Conservation (phyloP, 306 rosid genomes). For the Malus fusca region DNA sequence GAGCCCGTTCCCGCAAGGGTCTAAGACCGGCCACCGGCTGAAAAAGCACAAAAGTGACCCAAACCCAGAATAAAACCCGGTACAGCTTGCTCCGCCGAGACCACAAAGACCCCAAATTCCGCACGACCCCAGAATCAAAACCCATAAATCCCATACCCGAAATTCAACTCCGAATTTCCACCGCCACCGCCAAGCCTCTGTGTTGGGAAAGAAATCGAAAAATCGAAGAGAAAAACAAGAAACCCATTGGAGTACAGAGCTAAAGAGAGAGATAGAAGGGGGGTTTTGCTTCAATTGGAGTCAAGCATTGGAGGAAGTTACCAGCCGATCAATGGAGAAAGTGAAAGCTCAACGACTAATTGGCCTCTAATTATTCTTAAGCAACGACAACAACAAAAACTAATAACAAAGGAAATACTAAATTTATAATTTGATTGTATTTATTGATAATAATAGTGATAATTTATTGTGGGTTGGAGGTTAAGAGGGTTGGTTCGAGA, state of each 20-base stretch:
- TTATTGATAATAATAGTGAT: background rate
- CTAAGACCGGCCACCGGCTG: conserved; percentile 68
- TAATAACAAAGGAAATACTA: background rate
- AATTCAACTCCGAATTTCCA: conserved; percentile 35
- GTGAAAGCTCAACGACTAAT: conserved; percentile 76
- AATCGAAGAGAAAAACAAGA: conserved; percentile 23
- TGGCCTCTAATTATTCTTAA: conserved; percentile 25
- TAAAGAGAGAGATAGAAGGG: conserved; percentile 32
- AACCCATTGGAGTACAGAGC: conserved; percentile 42
- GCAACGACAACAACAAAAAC: background rate
- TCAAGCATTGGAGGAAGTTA: conserved; percentile 42
- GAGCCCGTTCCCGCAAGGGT: conserved; percentile 82
- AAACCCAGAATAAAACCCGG: conserved; percentile 34
- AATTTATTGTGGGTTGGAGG: background rate
- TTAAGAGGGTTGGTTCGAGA: background rate
- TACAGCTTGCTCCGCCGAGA: conserved; percentile 26
- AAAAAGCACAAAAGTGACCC: conserved; percentile 33
- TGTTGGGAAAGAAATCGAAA: conserved; percentile 18
- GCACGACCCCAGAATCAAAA: conserved; percentile 37
- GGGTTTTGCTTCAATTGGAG: conserved; percentile 61
- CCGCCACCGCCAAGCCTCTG: conserved; percentile 20
- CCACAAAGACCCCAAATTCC: conserved; percentile 28
- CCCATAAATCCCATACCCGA: conserved; percentile 28
- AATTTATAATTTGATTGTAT: background rate
- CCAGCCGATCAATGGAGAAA: conserved; percentile 56